Conservation (phyloP, 768 basidiomycete species). For the Hemileccinum rubropunctum region DNA sequence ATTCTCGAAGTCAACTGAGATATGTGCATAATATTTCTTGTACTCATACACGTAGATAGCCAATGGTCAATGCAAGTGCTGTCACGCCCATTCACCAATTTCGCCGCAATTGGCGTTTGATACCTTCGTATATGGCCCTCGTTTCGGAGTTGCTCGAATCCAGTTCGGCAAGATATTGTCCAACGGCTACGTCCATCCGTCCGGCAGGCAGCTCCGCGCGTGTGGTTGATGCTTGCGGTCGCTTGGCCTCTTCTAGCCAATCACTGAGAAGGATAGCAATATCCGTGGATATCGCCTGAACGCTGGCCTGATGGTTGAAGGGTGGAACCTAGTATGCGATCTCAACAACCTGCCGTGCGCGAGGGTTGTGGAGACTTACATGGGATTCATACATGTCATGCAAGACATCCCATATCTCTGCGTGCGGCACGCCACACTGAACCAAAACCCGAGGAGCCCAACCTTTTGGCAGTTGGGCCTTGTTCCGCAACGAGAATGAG, state of each 20-base stretch:
- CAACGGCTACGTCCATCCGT: conserved; percentile 68
- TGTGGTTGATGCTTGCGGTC: conserved; percentile 63
- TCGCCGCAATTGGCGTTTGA: conserved; percentile 68
- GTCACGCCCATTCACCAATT: conserved; percentile 54
- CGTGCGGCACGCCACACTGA: conserved; percentile 78
- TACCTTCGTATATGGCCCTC: conserved; percentile 59
- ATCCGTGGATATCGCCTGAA: conserved; percentile 77
- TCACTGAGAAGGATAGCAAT: conserved; percentile 78
- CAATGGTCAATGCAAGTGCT: conserved; percentile 2
- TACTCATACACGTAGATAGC: conserved; percentile 16
- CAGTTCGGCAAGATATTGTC: conserved; percentile 72
- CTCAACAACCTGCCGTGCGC: conserved; percentile 2
- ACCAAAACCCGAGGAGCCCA: conserved; percentile 81
- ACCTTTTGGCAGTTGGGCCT: conserved; percentile 58
- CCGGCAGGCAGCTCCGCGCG: conserved; percentile 75
- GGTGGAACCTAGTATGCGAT: conserved; percentile 59
- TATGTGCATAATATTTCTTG: conserved; percentile 7
- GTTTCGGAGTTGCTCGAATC: conserved; percentile 62
- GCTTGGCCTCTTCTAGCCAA: conserved; percentile 76
- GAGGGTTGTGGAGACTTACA: conserved; percentile 41
- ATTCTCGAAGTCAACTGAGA: conserved; percentile 70
- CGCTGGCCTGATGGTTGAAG: conserved; percentile 77
- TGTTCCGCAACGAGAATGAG: conserved; percentile 64
- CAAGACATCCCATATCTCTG: conserved; percentile 81
- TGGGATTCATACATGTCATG: conserved; percentile 88